Evolutionary conservation across 495 filamentous ascomycete genomes (phyloP), one percentile per base, ranked within the genome.

Genomic region (Patellaria atrata): DNA sequence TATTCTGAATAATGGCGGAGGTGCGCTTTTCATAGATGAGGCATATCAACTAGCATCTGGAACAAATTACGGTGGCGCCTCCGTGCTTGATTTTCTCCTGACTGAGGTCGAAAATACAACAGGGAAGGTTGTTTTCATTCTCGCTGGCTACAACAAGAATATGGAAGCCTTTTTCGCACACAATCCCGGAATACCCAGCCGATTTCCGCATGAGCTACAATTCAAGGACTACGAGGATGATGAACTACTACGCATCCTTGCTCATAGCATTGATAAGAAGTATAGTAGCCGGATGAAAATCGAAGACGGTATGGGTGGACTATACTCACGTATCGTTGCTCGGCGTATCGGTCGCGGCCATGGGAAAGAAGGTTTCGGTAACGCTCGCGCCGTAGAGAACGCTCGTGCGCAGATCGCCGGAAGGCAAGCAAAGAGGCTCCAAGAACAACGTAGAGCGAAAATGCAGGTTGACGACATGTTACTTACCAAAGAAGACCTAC

Each of bases 81-180:
- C 67, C 19, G 79, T 82, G 1, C 62, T 91, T 7, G 78, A 87
- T 39, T 82, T 73, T 38, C 58, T 87, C 0, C 65, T 91, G 0
- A 70, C 74, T 0, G 78, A 85, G 42, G 67, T 84, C 19, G 80
- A 87, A 51, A 82, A 82, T 26, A 57, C 73, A 12, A 70, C 63
- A 1, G 82, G 82, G 1, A 82, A 81, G 51, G 53, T 87, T 8
- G 75, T 80, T 0, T 76, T 91, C 37, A 67, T 91, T 10, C 61
- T 86, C 3, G 80, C 81, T 0, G 81, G 82, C 1, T 87, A 87
- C 55, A 67, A 68, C 33, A 73, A 73, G 35, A 59, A 77, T 36
- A 91, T 91, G 81, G 79, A 87, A 50, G 63, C 61, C 7, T 82
- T 91, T 55, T 83, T 81, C 33, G 68, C 64, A 0, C 79, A 86